Percentiles rank a stretch among this genome's conserved stretches.
phyloP scores from a whole-genome alignment of 768 basidiomycete species.

The Phlegmacium glaucopus region DNA sequence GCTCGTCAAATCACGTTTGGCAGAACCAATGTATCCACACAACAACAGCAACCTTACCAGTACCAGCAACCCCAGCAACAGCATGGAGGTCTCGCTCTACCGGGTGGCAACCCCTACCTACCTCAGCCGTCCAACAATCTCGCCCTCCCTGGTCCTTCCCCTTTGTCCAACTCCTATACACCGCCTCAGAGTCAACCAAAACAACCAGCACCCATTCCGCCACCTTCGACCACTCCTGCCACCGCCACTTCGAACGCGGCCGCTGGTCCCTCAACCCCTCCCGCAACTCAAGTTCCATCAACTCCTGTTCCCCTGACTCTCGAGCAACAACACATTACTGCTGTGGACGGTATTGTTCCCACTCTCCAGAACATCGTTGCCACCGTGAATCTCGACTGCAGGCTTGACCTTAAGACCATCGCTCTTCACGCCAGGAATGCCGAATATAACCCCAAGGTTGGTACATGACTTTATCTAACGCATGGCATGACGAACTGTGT shows the following conservation, averaged over 20 bases:
- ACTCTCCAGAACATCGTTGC: constrained; percentile 99
- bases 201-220: constrained; percentile 21
- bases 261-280: constrained; percentile 59
- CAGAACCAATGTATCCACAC: constrained; percentile 48
- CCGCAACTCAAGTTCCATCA: constrained; percentile 51
- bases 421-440: constrained; percentile 97
- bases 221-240: constrained; percentile 20
- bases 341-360: constrained; percentile 97
- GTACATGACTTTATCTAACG: constrained; percentile 47
- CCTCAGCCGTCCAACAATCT: constrained; percentile 34
- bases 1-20: constrained; percentile 79
- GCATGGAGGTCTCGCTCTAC: constrained; percentile 52
- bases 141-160: constrained; percentile 51
- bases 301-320: constrained; percentile 76
- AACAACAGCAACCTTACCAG: constrained; percentile 43
- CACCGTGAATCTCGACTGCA: constrained; percentile 96
- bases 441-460: constrained; percentile 99
- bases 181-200: constrained; percentile 31
- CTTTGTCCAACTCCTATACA: constrained; percentile 54
- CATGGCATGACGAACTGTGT: constrained; percentile 60
- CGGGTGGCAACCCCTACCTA: constrained; percentile 51
- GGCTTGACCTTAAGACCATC: constrained; percentile 97
- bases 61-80: constrained; percentile 37
- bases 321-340: constrained; percentile 93
- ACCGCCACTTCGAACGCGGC: constrained; percentile 35